Evolutionary conservation across 768 basidiomycete genomes (phyloP), one percentile per base, ranked within the genome.

Genomic region (Lenzites betulinus): DNA sequence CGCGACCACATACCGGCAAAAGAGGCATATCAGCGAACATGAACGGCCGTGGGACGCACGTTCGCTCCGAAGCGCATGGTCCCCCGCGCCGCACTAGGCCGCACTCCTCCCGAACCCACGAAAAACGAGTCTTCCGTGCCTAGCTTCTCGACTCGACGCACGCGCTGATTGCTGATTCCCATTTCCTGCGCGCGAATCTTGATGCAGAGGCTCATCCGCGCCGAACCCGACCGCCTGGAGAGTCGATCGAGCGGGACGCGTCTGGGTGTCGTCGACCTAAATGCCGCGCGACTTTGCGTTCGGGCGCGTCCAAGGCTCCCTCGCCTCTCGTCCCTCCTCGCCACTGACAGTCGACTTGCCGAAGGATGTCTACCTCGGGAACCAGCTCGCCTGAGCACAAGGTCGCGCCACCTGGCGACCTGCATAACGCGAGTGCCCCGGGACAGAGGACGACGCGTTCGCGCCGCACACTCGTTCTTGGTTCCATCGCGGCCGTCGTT

Each of bases 371-470:
- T 15, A 12, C 26, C 25, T 50, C 49, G 20, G 56, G n/a, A 42
- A 26, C 48, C 39, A 50, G 48, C 56, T 58, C 56, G 26, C 48
- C 56, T 0, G 56, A 51, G 56, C 56, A 15, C 48, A 58, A 58
- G 28, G 16, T 36, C 8, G 44, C 6, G 4, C 43, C 26, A 6
- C 36, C 38, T 38, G 39, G n/a, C 39, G 26, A 12, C 13, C 25
- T 22, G 9, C 18, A 18, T 23, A 16, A 23, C 26, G 23, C 20
- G 13, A 26, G 20, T 16, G 33, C 7, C 39, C n/a, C 41, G 36
- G 12, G 3, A 13, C 36, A 16, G 5, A 47, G 8, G 23, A 23
- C n/a, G 12, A 25, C 23, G 16, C 47, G 55, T 25, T 41, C 48
- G 18, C 41, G 39, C 20, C 36, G n/a, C 23, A 20, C 36, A 6